Conservation (phyloP, 2,329 filamentous ascomycete genomes). For the Coleophoma eucalyptorum region DNA sequence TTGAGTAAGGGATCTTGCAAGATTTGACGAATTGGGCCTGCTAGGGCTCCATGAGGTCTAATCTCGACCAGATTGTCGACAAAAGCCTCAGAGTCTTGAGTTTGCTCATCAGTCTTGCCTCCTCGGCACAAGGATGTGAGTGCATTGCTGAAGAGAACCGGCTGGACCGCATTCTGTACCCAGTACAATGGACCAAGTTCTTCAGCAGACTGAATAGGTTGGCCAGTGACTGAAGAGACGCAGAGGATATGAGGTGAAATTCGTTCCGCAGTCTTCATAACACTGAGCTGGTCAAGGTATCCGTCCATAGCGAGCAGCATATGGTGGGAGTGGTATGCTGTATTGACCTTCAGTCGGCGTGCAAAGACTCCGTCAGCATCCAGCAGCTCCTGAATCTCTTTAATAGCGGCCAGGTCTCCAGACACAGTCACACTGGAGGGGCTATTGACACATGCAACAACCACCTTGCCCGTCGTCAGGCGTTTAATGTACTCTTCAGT, state of each 20-base stretch:
- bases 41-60: slow-evolving; percentile 10
- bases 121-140: slow-evolving; percentile 3
- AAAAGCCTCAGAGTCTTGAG: not conserved
- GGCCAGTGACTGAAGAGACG: slow-evolving; percentile 35
- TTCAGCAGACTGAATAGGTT: slow-evolving; percentile 7
- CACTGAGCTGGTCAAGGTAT: slow-evolving; percentile 13
- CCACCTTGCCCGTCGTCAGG: slow-evolving; percentile 12
- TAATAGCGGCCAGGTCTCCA: slow-evolving; percentile 14
- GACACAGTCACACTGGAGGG: slow-evolving; percentile 21
- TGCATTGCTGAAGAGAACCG: slow-evolving; percentile 33
- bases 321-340: slow-evolving; percentile 36
- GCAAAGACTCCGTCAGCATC: slow-evolving; percentile 24
- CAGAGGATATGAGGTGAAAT: not conserved
- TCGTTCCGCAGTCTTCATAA: not conserved
- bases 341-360: slow-evolving; percentile 30
- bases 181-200: slow-evolving; percentile 34
- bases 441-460: slow-evolving; percentile 29
- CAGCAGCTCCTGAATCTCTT: slow-evolving; percentile 8
- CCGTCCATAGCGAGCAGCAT: slow-evolving; percentile 25
- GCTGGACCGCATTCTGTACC: slow-evolving; percentile 39
- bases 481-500: slow-evolving; percentile 26
- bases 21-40: slow-evolving; percentile 7
- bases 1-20: not conserved
- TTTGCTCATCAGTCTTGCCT: slow-evolving; percentile 19
- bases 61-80: slow-evolving; percentile 7